A percentile compares a stretch with the other conserved stretches of the same genome.
These are phyloP conservation scores for Pyricularia grisea DNA, from an alignment of 2,329 filamentous ascomycete species.

Conservation along the genomic window DNA sequence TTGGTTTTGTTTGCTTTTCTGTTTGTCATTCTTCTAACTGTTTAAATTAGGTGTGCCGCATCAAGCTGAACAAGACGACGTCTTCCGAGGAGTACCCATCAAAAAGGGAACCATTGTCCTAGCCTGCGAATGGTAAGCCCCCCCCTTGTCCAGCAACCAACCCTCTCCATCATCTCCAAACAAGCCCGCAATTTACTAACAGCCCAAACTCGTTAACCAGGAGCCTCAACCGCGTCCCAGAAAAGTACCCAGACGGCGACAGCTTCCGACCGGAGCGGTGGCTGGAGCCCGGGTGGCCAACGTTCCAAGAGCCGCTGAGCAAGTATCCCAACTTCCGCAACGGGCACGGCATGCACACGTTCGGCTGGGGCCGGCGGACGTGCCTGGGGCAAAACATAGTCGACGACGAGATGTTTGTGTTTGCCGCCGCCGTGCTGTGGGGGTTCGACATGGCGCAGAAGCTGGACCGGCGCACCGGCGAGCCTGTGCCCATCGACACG, in stretches of 20 bases:
- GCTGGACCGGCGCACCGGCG: slow-evolving; percentile 30
- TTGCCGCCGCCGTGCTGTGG: slow-evolving; percentile 38
- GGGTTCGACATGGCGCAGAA: slow-evolving; percentile 33
- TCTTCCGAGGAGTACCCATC: slow-evolving; percentile 35
- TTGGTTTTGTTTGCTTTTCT: background rate
- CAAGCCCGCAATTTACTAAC: background rate
- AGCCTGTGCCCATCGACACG: slow-evolving; percentile 33
- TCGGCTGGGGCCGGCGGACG: slow-evolving; percentile 53
- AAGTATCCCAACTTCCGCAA: slow-evolving; percentile 53
- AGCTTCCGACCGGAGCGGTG: slow-evolving; percentile 53
- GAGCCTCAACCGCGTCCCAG: slow-evolving; percentile 47
- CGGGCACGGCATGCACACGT: slow-evolving; percentile 49
- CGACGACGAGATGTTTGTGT: slow-evolving; percentile 47
- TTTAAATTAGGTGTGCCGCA: slow-evolving; percentile 32
- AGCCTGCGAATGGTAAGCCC: slow-evolving; percentile 37
- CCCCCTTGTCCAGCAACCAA: too few species aligned
- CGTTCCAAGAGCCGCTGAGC: slow-evolving; percentile 54
- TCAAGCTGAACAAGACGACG: slow-evolving; percentile 35
- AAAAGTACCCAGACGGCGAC: slow-evolving; percentile 54
- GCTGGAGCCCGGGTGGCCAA: slow-evolving; percentile 52
- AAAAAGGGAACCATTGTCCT: slow-evolving; percentile 38
- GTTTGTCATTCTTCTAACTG: background rate
- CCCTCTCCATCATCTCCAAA: background rate
- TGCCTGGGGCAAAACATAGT: slow-evolving; percentile 55
- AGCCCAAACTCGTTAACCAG: slow-evolving; percentile 17